Base-by-base conservation (phyloP, 2,329 filamentous ascomycete species). In the Colletotrichum paranaense region DNA sequence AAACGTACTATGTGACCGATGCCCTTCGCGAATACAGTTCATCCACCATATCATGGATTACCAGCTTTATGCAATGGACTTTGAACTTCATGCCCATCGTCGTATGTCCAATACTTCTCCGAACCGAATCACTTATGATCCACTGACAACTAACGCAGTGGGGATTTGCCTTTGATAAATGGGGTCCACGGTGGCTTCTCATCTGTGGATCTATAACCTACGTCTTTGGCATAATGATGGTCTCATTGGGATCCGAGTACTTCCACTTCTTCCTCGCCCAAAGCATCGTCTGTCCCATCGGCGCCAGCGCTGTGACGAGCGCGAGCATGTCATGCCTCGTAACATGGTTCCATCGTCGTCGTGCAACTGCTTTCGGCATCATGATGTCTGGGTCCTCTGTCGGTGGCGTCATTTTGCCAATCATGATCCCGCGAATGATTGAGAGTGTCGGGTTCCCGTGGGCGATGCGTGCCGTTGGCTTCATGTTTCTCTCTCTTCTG, bases 211-310 rank as follows among this genome's bases (percentile, higher is more conserved):
- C 86, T 7, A 77, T 91, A 72, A 79, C 88, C 71, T 89, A 91
- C 78, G 84, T 92, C 72, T 88, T 93, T 59, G 88, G 90, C 32
- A 81, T 93, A 22, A 92, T 93, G 89, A 92, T 92, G 90, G 84
- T 87, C 0, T 89, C 87, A 8, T 81, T 92, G 7, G 81, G 81
- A 4, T 79, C 74, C 4, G 68, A 82, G 53, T 86, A 86, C 78
- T 86, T 85, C 74, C 84, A 86, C 56, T 80, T 86, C 77, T 82
- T 86, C 73, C 83, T 86, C n/a, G 75, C 84, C 0, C 85, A 86
- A 72, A 79, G 80, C 72, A 77, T 86, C 53, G 81, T 85, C 71
- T 78, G 81, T 9, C 76, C 83, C 14, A 75, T 85, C 19, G 85
- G 85, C n/a, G 84, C 83, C 22, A 81, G 81, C 62, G 83, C 83